Percentiles rank a stretch among this genome's conserved stretches.
phyloP scores from a whole-genome alignment of 768 basidiomycete genomes.

The Macrolepiota dolichaula region DNA sequence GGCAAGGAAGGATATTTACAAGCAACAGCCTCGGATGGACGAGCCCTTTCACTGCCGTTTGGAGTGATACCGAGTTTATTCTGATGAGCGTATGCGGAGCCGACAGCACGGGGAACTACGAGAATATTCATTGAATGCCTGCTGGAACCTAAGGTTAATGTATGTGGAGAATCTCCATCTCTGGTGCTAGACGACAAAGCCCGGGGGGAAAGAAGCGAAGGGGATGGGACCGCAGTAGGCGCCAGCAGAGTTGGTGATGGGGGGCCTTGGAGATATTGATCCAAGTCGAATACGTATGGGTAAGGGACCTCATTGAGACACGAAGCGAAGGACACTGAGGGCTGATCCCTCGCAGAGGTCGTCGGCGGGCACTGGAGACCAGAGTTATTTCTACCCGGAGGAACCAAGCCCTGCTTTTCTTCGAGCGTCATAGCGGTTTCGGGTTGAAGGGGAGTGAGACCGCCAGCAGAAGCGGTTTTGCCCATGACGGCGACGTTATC shows the following conservation, averaged over 20 bases:
- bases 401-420: neutral
- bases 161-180: neutral
- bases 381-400: neutral
- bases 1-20: neutral
- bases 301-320: neutral
- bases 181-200: neutral
- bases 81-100: neutral
- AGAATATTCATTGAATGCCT: neutral
- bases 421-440: neutral
- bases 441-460: neutral
- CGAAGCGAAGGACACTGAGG: neutral
- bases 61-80: neutral
- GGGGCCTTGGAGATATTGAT: neutral
- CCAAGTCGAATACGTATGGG: slow-evolving; percentile 6
- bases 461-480: neutral
- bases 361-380: neutral
- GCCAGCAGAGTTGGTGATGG: neutral
- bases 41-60: neutral
- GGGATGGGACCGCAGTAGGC: neutral
- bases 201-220: neutral
- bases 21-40: neutral
- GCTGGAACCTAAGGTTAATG: neutral
- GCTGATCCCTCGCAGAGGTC: neutral
- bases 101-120: neutral
- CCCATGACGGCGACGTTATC: neutral